phyloP scores from a whole-genome alignment of 2,329 filamentous ascomycete species.

The Penicillium sp. region DNA sequence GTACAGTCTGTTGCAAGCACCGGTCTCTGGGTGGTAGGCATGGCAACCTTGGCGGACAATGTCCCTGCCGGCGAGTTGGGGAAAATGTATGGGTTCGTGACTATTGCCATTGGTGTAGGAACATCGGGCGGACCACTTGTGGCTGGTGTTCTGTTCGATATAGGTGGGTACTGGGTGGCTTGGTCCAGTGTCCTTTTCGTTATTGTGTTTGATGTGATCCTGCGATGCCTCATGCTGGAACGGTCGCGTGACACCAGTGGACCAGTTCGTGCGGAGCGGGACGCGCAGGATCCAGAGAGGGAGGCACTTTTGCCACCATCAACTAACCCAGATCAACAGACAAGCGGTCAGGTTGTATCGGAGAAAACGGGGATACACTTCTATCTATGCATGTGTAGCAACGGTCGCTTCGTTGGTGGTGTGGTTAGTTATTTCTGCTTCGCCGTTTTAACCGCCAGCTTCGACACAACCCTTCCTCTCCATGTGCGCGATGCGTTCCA shows the following conservation, averaged over 20 bases:
- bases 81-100: slow-evolving; percentile 28
- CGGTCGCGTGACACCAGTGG: background rate
- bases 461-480: slow-evolving; percentile 58
- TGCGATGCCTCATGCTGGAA: slow-evolving; percentile 31
- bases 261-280: background rate
- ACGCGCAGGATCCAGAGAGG: background rate
- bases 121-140: slow-evolving; percentile 30
- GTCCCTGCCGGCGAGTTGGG: slow-evolving; percentile 28
- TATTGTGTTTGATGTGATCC: slow-evolving; percentile 28
- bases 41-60: slow-evolving; percentile 29
- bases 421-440: slow-evolving; percentile 49
- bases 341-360: background rate
- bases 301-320: background rate
- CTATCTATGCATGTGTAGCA: slow-evolving; percentile 43
- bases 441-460: slow-evolving; percentile 53
- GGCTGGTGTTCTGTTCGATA: slow-evolving; percentile 29
- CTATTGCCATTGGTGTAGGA: slow-evolving; percentile 27
- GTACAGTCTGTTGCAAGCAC: slow-evolving; percentile 30
- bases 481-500: slow-evolving; percentile 54
- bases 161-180: slow-evolving; percentile 31
- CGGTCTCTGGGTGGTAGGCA: slow-evolving; percentile 32
- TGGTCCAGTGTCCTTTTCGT: slow-evolving; percentile 32
- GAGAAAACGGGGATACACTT: slow-evolving; percentile 14
- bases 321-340: background rate
- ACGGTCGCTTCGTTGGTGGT: slow-evolving; percentile 44